Evolutionary conservation across 305 asterid species (phyloP).

Genomic region (Ruellia speciosa): DNA sequence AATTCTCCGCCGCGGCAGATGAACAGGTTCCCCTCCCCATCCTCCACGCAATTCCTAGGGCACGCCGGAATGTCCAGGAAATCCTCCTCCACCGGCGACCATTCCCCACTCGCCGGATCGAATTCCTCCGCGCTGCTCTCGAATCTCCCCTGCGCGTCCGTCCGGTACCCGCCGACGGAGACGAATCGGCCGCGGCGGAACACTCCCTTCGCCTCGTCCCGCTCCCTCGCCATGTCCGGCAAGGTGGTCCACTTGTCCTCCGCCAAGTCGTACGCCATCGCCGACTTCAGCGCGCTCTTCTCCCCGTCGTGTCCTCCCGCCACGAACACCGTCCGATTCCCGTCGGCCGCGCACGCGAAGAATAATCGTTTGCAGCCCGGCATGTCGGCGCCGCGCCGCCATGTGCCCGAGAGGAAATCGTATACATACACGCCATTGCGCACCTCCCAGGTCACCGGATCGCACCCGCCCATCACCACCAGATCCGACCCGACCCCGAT

Average conservation of each 20-base stretch:
- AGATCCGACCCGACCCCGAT: conserved; percentile 46
- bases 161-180: conserved; percentile 66
- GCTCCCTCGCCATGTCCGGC: conserved; percentile 63
- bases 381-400: conserved; percentile 68
- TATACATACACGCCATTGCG: conserved; percentile 35
- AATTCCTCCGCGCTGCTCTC: conserved; percentile 42
- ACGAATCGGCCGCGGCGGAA: conserved; percentile 44
- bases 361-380: conserved; percentile 53
- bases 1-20: conserved; percentile 28
- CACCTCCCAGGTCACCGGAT: conserved; percentile 59
- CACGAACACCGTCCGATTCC: conserved; percentile 38
- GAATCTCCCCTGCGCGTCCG: conserved; percentile 57
- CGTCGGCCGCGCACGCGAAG: conserved; percentile 65
- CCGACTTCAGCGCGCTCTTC: conserved; percentile 57
- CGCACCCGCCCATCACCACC: conserved; percentile 69
- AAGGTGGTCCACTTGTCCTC: conserved; percentile 36
- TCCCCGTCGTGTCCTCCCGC: conserved; percentile 79
- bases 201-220: conserved; percentile 61
- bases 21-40: conserved; percentile 27
- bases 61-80: conserved; percentile 37
- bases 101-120: conserved; percentile 33
- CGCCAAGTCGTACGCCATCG: conserved; percentile 52
- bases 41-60: conserved; percentile 37
- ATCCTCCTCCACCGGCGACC: conserved; percentile 39
- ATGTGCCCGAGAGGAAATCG: conserved; percentile 42